phyloP scores from a whole-genome alignment of 306 rosid genomes.

The Casuarina equisetifolia region DNA sequence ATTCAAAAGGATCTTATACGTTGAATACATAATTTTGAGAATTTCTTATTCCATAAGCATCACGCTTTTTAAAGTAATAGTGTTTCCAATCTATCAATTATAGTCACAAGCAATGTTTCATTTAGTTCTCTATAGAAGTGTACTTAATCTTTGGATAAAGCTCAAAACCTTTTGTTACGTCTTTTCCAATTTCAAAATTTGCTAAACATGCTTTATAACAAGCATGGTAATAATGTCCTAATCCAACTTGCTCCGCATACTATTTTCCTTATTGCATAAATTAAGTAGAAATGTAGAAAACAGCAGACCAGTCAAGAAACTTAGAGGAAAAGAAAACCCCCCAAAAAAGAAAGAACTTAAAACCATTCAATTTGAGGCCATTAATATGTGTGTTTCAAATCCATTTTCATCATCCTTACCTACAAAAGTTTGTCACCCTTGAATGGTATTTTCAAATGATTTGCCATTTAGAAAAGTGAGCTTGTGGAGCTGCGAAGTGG shows the following conservation, averaged over 20 bases:
- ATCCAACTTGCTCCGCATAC: constrained; percentile 54
- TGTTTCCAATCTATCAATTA: not conserved
- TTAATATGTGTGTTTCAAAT: no score
- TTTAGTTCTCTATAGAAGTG: constrained; percentile 39
- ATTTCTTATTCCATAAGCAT: no score
- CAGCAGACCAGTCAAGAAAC: not conserved
- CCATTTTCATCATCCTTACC: no score
- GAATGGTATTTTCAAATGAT: no score
- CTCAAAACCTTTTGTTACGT: constrained; percentile 49
- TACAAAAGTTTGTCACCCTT: no score
- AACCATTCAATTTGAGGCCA: no score
- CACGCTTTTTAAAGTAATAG: no score
- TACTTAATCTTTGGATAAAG: constrained; percentile 58
- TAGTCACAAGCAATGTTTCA: constrained; percentile 38
- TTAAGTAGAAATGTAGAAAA: not conserved
- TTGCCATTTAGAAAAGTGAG: no score
- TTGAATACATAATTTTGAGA: no score
- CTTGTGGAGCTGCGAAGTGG: no score
- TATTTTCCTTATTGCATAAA: constrained; percentile 19
- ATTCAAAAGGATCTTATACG: no score
- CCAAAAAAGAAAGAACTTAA: no score
- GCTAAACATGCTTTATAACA: constrained; percentile 63
- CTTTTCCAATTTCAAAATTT: constrained; percentile 59
- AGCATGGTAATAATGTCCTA: constrained; percentile 58
- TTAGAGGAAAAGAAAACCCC: not conserved